Base-by-base conservation (phyloP, 139 green algal species). In the Mychonastes homosphaera region DNA sequence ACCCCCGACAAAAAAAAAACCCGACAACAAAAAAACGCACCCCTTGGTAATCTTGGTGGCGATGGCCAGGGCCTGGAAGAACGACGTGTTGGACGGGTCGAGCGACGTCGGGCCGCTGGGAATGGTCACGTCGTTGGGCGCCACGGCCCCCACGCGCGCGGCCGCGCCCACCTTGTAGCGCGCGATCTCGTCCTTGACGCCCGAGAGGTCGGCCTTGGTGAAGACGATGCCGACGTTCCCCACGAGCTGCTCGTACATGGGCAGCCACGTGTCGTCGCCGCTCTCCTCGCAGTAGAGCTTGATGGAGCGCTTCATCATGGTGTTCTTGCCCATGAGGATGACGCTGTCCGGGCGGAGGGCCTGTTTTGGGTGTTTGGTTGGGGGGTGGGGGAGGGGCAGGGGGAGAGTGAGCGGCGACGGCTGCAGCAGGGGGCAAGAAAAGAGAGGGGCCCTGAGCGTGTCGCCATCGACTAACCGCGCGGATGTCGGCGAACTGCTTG, bases 261-360 rank as follows among this genome's bases (percentile, higher is more conserved):
- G 54, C 24, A 70, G 63, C 88, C 88, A 97, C 57, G 84, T 79
- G 63, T 91, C 75, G 73, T 96, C 82, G 56, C 80, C 81, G 33
- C 81, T 95, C 52, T 79, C 66, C 74, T 98, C 88, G 58, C 68
- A 79, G 86, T 97, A 97, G 44, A 91, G 70, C 58, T 86, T 75
- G 69, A 99, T 93, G 79, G 64, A 94, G 67, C 83, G 78, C 71
- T 94, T 94, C 79, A 98, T 95, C 82, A 99, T 84, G 49, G 93
- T 99, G 89, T 99, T 99, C 86, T 99, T 99, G 60, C 93, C 93
- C 93, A 99, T 99, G 24, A 99, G 81, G 36, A 99, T 85, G 39
- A 86, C 66, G 40, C 70, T 84, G 57, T 90, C 63, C 4, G 81
- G 78, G 69, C 89, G 87, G 62, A 98, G 82, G 23, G 78, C 91